Percentiles rank a stretch among this genome's conserved stretches.
These are phyloP conservation scores for Termitomyces titanicus DNA, from an alignment of 768 basidiomycete species.

Conservation along the genomic window DNA sequence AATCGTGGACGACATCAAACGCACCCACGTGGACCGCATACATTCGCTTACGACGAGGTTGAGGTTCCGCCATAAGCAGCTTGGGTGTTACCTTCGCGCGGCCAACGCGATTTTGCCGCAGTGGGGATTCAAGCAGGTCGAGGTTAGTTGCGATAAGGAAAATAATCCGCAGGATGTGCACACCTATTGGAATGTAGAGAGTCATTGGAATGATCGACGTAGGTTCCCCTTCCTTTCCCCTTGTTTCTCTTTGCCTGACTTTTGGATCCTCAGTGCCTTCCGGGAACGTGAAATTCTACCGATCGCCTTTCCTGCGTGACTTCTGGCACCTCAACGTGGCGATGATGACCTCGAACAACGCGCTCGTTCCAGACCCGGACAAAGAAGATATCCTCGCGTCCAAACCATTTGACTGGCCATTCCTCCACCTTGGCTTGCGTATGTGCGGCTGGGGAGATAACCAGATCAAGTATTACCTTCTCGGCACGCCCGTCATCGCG, in stretches of 20 bases:
- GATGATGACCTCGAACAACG: conserved; percentile 99
- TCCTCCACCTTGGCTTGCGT: conserved; percentile 81
- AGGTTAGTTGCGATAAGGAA: conserved; percentile 91
- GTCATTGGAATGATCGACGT: conserved; percentile 95
- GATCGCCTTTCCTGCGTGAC: conserved; percentile 90
- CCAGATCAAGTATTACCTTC: conserved; percentile 89
- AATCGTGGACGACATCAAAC: conserved; percentile 85
- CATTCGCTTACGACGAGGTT: conserved; percentile 90
- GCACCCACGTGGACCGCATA: conserved; percentile 54
- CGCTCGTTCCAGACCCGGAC: conserved; percentile 94
- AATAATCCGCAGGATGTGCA: conserved; percentile 76
- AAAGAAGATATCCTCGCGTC: conserved; percentile 98
- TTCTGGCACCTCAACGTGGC: conserved; percentile 99
- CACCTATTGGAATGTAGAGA: conserved; percentile 98
- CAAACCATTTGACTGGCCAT: conserved; percentile 90
- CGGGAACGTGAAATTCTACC: conserved; percentile 80
- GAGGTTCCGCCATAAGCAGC: conserved; percentile 70
- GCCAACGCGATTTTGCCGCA: conserved; percentile 88
- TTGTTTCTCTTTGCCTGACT: background rate
- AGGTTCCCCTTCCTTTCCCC: conserved; percentile 29
- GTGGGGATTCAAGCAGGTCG: conserved; percentile 99
- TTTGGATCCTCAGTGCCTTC: conserved; percentile 59
- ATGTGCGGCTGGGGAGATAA: conserved; percentile 96
- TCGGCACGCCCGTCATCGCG: conserved; percentile 92
- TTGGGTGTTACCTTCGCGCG: conserved; percentile 88